A percentile compares a stretch with the other conserved stretches of the same genome.
These are phyloP conservation scores for Pythium periplocum DNA, from an alignment of 352 stramenopile genomes.

Conservation along the genomic window DNA sequence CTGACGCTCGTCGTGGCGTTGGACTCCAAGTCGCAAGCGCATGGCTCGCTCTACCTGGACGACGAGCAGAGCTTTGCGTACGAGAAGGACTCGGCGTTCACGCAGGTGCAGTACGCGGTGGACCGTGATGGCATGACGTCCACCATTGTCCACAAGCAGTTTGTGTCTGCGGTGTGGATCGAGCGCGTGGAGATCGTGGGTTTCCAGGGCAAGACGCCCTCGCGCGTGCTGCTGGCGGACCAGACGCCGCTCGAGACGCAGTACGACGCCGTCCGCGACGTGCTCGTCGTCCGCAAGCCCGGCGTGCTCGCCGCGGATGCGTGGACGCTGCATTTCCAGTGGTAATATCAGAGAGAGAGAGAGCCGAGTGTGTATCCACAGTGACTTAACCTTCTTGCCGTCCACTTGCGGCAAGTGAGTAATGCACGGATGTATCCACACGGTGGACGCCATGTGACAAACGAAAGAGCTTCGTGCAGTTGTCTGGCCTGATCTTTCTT, in stretches of 20 bases:
- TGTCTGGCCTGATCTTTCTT: no score
- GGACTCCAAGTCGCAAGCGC: constrained; percentile 71
- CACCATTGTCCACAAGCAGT: constrained; percentile 27
- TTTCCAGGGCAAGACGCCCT: constrained; percentile 36
- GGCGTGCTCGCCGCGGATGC: constrained; percentile 55
- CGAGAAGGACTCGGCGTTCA: constrained; percentile 41
- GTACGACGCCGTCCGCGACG: constrained; percentile 58
- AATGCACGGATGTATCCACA: no score
- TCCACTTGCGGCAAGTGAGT: no score
- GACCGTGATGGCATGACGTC: constrained; percentile 31
- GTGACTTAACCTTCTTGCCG: no score
- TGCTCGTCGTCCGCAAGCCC: constrained; percentile 85
- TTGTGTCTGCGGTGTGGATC: constrained; percentile 54
- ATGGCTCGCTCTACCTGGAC: constrained; percentile 95
- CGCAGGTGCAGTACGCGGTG: constrained; percentile 36
- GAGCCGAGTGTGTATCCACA: no score
- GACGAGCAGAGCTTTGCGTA: constrained; percentile 90
- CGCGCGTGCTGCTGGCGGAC: constrained; percentile 34
- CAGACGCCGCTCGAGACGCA: constrained; percentile 44
- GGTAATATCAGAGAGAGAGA: no score
- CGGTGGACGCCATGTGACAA: no score
- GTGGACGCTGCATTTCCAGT: constrained; percentile 58
- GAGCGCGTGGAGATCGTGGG: constrained; percentile 86
- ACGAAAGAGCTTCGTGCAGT: no score
- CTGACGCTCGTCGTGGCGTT: constrained; percentile 96